Percentiles rank a stretch among this genome's conserved stretches.
Evolutionary conservation across 2,329 filamentous ascomycete genomes (phyloP).

Genomic region (Sporothrix pallida): DNA sequence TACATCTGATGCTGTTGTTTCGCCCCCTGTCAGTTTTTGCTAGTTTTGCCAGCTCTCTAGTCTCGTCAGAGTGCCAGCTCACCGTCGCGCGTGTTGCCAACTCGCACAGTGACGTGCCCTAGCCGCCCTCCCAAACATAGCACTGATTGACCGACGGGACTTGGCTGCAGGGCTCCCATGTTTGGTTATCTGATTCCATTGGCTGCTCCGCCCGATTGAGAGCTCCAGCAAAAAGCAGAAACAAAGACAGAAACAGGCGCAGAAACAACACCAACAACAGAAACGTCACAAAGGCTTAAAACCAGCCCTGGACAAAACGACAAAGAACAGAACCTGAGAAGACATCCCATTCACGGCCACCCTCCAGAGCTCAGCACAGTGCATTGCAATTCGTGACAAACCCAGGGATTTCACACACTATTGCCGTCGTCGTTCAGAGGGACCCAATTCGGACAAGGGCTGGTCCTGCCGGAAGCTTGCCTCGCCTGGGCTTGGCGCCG

Average conservation of each 20-base stretch:
- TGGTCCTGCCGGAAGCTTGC: slow-evolving; percentile 9
- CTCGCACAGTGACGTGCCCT: slow-evolving; percentile 21
- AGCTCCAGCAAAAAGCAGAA: slow-evolving; percentile 7
- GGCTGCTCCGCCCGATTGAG: background rate
- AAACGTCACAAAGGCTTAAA: background rate
- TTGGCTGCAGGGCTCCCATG: slow-evolving; percentile 17
- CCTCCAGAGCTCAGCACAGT: background rate
- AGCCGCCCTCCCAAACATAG: slow-evolving; percentile 4
- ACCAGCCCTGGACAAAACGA: background rate
- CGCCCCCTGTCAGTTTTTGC: background rate
- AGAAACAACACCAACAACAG: background rate
- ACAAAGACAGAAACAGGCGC: slow-evolving; percentile 7
- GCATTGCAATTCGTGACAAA: background rate
- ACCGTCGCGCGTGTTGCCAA: background rate
- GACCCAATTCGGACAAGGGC: slow-evolving; percentile 8
- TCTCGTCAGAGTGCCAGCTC: background rate
- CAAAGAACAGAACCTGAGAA: background rate
- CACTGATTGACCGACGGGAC: background rate
- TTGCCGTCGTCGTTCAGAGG: background rate
- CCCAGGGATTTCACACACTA: background rate
- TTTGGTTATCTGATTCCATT: slow-evolving; percentile 14
- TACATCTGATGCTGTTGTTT: slow-evolving; percentile 11
- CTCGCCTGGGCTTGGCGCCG: slow-evolving; percentile 13
- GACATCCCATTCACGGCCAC: background rate
- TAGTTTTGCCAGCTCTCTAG: too few relatives aligned